A percentile compares a stretch with the other conserved stretches of the same genome.
Conservation (phyloP, 768 basidiomycete genomes). For the Termitomyces sp. region DNA sequence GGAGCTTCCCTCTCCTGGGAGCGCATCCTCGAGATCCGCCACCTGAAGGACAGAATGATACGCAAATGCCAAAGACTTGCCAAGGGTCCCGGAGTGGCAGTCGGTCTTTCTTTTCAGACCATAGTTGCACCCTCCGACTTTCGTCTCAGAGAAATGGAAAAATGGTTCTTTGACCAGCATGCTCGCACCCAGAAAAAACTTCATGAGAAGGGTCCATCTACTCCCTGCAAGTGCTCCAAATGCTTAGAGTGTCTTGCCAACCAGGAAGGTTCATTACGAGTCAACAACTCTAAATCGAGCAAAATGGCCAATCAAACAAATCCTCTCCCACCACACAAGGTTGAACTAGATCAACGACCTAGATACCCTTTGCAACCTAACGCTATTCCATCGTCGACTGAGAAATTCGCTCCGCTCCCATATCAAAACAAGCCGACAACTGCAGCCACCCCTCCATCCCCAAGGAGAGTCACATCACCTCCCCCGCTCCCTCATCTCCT, state of each 20-base stretch:
- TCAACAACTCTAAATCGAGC: conserved; percentile 3
- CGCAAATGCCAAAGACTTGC: conserved; percentile 70
- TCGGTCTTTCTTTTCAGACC: conserved; percentile 49
- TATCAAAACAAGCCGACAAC: conserved; percentile 1
- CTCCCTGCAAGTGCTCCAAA: conserved; percentile 20
- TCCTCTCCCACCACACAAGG: not conserved
- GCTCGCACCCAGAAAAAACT: conserved; percentile 26
- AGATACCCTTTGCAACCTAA: conserved; percentile 7
- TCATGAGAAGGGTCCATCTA: conserved; percentile 4
- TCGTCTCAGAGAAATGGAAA: conserved; percentile 74
- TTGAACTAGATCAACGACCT: conserved; percentile 8
- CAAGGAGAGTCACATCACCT: conserved; percentile 27
- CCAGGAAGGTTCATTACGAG: not conserved
- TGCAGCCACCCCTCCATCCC: not conserved
- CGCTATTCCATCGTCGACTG: not conserved
- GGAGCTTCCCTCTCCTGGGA: conserved; percentile 57
- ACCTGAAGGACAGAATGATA: conserved; percentile 78
- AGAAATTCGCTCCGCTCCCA: conserved; percentile 9
- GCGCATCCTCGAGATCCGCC: conserved; percentile 67
- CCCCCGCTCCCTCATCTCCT: conserved; percentile 37
- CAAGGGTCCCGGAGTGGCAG: conserved; percentile 33
- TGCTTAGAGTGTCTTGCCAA: conserved; percentile 14
- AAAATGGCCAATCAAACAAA: not conserved
- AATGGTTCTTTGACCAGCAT: conserved; percentile 62
- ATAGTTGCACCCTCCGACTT: conserved; percentile 69